Evolutionary conservation across 768 basidiomycete genomes (phyloP), one percentile per base, ranked within the genome.

Genomic region (Tephrocybe sp.): DNA sequence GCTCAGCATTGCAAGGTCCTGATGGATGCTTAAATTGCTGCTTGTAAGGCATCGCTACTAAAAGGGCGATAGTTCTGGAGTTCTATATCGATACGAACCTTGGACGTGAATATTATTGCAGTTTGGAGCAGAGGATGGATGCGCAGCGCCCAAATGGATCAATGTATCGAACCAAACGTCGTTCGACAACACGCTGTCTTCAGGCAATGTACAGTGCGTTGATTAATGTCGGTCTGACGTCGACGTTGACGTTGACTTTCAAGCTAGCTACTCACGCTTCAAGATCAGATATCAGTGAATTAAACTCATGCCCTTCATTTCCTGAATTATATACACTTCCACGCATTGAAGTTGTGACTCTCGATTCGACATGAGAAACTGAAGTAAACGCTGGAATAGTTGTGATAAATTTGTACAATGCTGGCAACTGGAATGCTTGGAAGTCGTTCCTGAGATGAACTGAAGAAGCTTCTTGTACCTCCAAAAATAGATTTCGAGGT

Each of bases 21-120:
- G 85, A 85, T 86, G 85, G 85, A 47, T 78, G 23, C 71, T 87
- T n/a, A 85, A 87, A 61, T 3, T 75, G 3, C 23, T 72, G n/a
- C 78, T 74, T 0, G 46, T 69, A 8, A 58, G 62, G 39, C 69
- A 72, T 14, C 65, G 64, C 16, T 71, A 65, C 49, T 74, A 75
- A 62, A 60, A 59, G 48, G 60, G 58, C 1, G 59, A 71, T 45
- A 59, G 65, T 12, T 44, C 9, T 72, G 71, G 73, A 53, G 26
- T 19, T 51, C n/a, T 51, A 53, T 38, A 49, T 64, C 20, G 50
- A 58, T 11, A 57, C 50, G 49, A 77, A 78, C 53, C 9, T 72
- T 38, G 77, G 73, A 0, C 34, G 52, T 3, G 72, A 71, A n/a
- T 63, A 76, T 14, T 56, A 82, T 53, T 58, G 77, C 49, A 75